phyloP scores from a whole-genome alignment of 1,284 basidiomycete species.

The Rhodotorula sp. region DNA sequence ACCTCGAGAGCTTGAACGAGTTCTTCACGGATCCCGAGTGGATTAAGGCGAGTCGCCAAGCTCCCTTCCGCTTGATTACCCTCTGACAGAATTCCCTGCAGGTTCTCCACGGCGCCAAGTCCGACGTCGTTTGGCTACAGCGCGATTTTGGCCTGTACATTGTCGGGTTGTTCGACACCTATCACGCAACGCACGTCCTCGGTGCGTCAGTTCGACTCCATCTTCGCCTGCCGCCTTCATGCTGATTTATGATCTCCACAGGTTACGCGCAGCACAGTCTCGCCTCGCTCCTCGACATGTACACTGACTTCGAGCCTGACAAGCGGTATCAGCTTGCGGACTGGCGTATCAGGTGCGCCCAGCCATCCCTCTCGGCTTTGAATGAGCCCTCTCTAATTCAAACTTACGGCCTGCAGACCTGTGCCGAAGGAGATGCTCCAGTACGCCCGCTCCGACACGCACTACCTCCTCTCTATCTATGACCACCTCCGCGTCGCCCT shows the following conservation, averaged over 20 bases:
- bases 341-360: slow-evolving; percentile 81
- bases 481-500: slow-evolving; percentile 87
- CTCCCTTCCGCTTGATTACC: not conserved
- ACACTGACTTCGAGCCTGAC: slow-evolving; percentile 87
- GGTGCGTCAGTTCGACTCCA: slow-evolving; percentile 53
- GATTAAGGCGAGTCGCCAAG: slow-evolving; percentile 65
- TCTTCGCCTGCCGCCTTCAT: not conserved
- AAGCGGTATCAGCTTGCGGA: slow-evolving; percentile 95
- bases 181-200: slow-evolving; percentile 83
- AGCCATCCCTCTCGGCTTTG: not conserved
- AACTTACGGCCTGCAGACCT: slow-evolving; percentile 55
- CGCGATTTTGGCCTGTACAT: slow-evolving; percentile 91
- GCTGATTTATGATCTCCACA: slow-evolving; percentile 41
- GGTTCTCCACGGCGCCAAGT: slow-evolving; percentile 92
- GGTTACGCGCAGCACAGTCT: slow-evolving; percentile 81
- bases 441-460: slow-evolving; percentile 94
- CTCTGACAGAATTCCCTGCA: slow-evolving; percentile 44
- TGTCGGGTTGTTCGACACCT: slow-evolving; percentile 95
- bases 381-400: not conserved
- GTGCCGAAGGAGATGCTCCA: slow-evolving; percentile 82
- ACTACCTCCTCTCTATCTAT: slow-evolving; percentile 89
- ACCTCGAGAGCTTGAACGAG: slow-evolving; percentile 61
- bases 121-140: slow-evolving; percentile 93
- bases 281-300: slow-evolving; percentile 79
- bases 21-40: slow-evolving; percentile 79